A percentile compares a stretch with the other conserved stretches of the same genome.
These are phyloP conservation scores for Ophiostoma quercus DNA, from an alignment of 2,329 filamentous ascomycete species.

Conservation along the genomic window DNA sequence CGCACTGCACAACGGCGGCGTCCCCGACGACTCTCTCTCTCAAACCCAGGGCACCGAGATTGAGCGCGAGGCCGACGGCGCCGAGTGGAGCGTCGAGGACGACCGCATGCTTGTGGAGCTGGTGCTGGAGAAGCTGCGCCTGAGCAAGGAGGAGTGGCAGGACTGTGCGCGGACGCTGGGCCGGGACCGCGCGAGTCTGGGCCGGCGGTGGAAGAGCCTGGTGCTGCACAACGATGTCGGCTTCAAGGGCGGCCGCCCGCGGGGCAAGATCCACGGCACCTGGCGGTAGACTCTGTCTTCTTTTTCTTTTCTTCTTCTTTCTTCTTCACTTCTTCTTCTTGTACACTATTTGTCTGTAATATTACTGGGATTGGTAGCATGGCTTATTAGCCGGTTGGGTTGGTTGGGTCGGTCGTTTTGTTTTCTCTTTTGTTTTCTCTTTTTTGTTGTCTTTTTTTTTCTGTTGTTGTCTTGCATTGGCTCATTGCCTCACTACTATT, in stretches of 20 bases:
- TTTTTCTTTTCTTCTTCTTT: neutral
- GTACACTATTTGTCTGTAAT: slow-evolving; percentile 18
- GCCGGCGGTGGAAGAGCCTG: slow-evolving; percentile 58
- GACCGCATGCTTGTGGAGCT: slow-evolving; percentile 62
- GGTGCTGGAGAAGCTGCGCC: slow-evolving; percentile 60
- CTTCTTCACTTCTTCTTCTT: neutral
- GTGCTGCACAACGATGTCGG: slow-evolving; percentile 56
- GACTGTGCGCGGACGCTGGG: slow-evolving; percentile 61
- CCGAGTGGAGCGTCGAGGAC: slow-evolving; percentile 57
- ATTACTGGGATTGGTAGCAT: slow-evolving; percentile 8
- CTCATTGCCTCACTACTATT: neutral
- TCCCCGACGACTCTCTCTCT: slow-evolving; percentile 28
- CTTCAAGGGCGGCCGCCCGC: slow-evolving; percentile 45
- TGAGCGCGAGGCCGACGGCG: slow-evolving; percentile 43
- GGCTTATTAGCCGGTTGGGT: neutral
- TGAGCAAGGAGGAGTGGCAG: slow-evolving; percentile 61
- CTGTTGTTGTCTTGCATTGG: neutral
- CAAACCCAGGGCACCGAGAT: slow-evolving; percentile 35
- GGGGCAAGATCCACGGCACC: slow-evolving; percentile 44
- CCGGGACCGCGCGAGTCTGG: slow-evolving; percentile 52
- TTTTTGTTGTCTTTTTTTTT: neutral
- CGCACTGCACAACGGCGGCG: slow-evolving; percentile 38
- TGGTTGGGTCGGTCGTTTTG: neutral
- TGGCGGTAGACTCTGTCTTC: slow-evolving; percentile 43
- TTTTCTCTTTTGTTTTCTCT: neutral